Conservation (phyloP, 129 eudicot species). For the Centaurea solstitialis region DNA sequence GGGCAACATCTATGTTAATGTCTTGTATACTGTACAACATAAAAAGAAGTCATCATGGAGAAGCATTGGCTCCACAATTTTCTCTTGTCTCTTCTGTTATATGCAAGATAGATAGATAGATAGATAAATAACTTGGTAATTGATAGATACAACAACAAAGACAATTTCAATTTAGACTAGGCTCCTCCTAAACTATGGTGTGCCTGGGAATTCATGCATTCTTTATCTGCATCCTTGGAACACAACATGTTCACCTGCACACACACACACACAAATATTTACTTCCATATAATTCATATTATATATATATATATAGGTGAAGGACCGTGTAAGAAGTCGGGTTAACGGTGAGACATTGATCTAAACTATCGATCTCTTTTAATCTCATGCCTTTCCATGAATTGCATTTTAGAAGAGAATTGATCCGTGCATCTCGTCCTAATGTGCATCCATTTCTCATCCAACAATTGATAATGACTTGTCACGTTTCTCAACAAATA, state of each 20-base stretch:
- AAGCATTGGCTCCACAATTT: background rate
- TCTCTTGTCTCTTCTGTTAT: background rate
- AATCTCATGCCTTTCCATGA: too few species aligned
- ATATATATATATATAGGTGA: background rate
- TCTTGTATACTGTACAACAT: background rate
- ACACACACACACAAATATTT: background rate
- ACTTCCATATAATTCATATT: conserved; percentile 1
- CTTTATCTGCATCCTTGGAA: conserved; percentile 55
- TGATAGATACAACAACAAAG: background rate
- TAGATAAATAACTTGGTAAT: background rate
- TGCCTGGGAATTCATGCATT: conserved; percentile 17
- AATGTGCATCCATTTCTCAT: too few species aligned
- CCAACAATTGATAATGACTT: too few species aligned
- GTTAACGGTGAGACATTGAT: too few species aligned
- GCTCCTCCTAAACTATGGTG: conserved; percentile 58
- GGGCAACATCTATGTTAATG: too few species aligned
- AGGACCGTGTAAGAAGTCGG: too few species aligned
- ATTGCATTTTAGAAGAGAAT: too few species aligned
- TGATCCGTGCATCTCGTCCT: too few species aligned
- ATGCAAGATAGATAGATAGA: background rate
- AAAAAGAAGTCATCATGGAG: background rate
- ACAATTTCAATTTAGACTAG: background rate
- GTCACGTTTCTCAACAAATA: too few species aligned
- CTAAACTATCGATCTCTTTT: too few species aligned
- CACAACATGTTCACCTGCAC: conserved; percentile 47